Conservation (phyloP, 805 yeast genomes). For the Candida nonsorbophila region DNA sequence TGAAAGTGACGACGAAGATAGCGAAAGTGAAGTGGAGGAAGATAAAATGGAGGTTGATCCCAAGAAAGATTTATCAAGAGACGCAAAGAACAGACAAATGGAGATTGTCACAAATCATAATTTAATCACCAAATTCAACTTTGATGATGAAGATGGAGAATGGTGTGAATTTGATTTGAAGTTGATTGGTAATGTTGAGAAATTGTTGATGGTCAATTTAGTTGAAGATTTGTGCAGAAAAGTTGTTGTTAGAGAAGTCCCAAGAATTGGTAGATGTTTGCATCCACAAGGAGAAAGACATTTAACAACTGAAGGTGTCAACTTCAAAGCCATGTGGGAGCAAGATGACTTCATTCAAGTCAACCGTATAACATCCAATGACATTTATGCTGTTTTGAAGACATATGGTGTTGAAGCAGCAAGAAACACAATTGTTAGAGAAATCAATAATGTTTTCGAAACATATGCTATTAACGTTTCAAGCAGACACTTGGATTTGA, state of each 20-base stretch:
- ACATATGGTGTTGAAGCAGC: constrained; percentile 99
- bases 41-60: constrained; percentile 23
- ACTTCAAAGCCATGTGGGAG: constrained; percentile 97
- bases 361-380: constrained; percentile 86
- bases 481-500: constrained; percentile 88
- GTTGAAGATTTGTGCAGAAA: constrained; percentile 87
- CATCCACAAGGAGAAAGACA: constrained; percentile 77
- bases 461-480: constrained; percentile 94
- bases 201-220: constrained; percentile 94
- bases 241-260: constrained; percentile 89
- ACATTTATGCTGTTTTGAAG: constrained; percentile 80
- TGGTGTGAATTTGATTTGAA: constrained; percentile 93
- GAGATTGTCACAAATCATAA: constrained; percentile 72
- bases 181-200: constrained; percentile 73
- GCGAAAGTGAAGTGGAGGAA: constrained; percentile 16
- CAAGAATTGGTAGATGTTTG: constrained; percentile 87
- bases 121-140: constrained; percentile 74
- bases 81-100: constrained; percentile 80
- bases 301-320: constrained; percentile 95
- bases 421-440: constrained; percentile 92
- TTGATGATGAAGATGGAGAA: constrained; percentile 81
- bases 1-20: constrained; percentile 23
- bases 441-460: constrained; percentile 91
- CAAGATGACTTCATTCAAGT: constrained; percentile 91
- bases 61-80: constrained; percentile 40